Conservation (phyloP, 2,329 filamentous ascomycete genomes). For the Ceratocystis albifundus region DNA sequence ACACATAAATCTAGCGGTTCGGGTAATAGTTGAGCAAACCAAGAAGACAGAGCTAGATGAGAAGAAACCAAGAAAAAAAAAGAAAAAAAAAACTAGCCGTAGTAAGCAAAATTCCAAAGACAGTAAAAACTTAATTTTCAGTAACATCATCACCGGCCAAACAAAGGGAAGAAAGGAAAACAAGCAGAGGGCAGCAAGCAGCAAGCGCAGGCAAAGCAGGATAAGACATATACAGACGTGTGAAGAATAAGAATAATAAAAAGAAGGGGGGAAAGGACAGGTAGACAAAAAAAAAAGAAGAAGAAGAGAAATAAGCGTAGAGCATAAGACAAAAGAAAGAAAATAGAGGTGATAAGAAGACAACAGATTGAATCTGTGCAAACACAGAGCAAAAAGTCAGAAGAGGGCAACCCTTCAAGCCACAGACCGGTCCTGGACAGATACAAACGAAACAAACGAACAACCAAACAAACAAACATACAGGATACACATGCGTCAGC, state of each 20-base stretch:
- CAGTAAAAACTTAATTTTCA: conserved; percentile 5
- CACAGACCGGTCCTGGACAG: neutral
- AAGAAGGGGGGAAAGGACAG: conserved; percentile 12
- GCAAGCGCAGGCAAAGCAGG: neutral
- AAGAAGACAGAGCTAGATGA: neutral
- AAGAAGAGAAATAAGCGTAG: neutral
- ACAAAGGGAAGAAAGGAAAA: conserved; percentile 10
- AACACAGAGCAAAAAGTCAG: conserved; percentile 13
- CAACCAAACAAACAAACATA: conserved; percentile 9
- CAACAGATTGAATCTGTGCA: no score
- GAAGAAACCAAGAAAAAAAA: neutral
- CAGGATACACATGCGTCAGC: neutral
- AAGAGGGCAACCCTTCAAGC: conserved; percentile 3
- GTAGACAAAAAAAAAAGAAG: no score
- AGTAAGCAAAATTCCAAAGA: conserved; percentile 1
- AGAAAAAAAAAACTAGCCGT: neutral
- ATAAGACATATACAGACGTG: neutral
- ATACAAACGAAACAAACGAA: conserved; percentile 17
- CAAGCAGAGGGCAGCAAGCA: conserved; percentile 6
- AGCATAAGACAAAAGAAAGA: conserved; percentile 3
- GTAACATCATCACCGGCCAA: neutral
- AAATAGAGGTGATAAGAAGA: neutral
- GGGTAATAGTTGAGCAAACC: no score
- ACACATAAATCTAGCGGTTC: neutral
- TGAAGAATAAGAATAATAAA: no score